Evolutionary conservation across 352 stramenopile species (phyloP).

Genomic region (Globisporangium uncinulatum): DNA sequence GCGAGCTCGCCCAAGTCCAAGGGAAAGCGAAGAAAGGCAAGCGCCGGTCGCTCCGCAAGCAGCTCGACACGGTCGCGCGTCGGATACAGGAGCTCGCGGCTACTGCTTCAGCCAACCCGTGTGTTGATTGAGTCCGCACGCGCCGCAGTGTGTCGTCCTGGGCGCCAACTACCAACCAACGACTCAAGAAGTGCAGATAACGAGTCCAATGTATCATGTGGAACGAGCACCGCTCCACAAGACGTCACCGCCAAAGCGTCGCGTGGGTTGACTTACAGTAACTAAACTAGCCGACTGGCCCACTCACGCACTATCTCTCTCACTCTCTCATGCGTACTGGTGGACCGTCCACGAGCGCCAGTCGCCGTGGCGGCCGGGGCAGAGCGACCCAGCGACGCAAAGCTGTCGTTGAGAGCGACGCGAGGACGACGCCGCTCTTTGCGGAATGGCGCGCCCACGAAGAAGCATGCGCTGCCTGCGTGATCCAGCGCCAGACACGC

Average conservation of each 20-base stretch:
- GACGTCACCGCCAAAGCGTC: no score
- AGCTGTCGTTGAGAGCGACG: constrained; percentile 15
- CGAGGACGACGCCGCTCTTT: constrained; percentile 35
- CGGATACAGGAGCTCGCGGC: constrained; percentile 42
- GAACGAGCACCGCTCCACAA: no score
- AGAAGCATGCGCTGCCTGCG: constrained; percentile 37
- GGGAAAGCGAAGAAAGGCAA: constrained; percentile 57
- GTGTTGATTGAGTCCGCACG: no score
- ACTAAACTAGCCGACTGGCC: no score
- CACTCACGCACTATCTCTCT: no score
- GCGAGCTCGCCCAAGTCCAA: constrained; percentile 22
- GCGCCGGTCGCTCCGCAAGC: constrained; percentile 74
- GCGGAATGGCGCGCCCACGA: constrained; percentile 55
- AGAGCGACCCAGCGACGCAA: constrained; percentile 17
- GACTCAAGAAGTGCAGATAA: no score
- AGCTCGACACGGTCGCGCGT: constrained; percentile 58
- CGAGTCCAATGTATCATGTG: no score
- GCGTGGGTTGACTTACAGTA: no score
- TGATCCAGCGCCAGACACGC: constrained; percentile 39
- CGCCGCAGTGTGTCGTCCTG: no score
- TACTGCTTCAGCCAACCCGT: neutral
- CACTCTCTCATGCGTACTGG: constrained; percentile 3
- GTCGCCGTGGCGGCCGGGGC: constrained; percentile 19
- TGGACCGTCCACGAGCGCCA: constrained; percentile 8
- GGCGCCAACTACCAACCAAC: no score